Percentiles rank a stretch among this genome's conserved stretches.
Evolutionary conservation across 176 grass and related monocot genomes (phyloP).

Genomic region (Aegilops speltoides): DNA sequence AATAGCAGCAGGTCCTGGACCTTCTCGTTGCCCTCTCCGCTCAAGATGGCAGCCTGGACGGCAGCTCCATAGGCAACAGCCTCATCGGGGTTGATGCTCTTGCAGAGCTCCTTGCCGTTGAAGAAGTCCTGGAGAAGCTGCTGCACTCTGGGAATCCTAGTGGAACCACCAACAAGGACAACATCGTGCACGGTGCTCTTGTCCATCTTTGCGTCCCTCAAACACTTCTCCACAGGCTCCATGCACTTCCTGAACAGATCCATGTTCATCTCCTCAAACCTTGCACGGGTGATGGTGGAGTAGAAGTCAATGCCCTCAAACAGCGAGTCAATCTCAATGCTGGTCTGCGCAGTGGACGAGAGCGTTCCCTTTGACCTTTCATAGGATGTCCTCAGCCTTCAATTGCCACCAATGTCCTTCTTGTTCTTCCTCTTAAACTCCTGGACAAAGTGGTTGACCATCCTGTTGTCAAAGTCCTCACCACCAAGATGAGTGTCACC

Average conservation of each 20-base stretch:
- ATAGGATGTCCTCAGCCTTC: conserved; percentile 51
- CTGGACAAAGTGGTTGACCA: conserved; percentile 69
- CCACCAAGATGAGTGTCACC: conserved; percentile 70
- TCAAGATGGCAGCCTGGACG: conserved; percentile 55
- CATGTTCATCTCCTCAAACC: conserved; percentile 62
- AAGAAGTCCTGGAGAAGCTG: conserved; percentile 66
- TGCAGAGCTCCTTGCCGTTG: conserved; percentile 64
- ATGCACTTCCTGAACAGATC: conserved; percentile 67
- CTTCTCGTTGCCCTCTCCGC: conserved; percentile 67
- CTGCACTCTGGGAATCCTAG: conserved; percentile 58
- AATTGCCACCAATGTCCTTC: conserved; percentile 64
- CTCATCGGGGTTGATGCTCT: conserved; percentile 68
- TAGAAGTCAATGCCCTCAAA: conserved; percentile 64
- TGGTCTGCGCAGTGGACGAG: conserved; percentile 59
- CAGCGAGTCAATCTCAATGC: conserved; percentile 50
- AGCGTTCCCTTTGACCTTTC: conserved; percentile 61
- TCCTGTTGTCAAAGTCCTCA: conserved; percentile 69
- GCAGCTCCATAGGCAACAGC: conserved; percentile 49
- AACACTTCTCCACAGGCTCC: conserved; percentile 65
- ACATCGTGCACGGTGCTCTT: conserved; percentile 52
- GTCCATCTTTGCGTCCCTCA: conserved; percentile 69
- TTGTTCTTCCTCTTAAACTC: conserved; percentile 68
- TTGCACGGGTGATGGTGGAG: conserved; percentile 56
- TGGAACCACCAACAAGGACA: conserved; percentile 61
- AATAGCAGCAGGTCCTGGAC: conserved; percentile 59